These are phyloP conservation scores for Akebia trifoliata DNA, from an alignment of 164 flowering plant species.

Conservation along the genomic window DNA sequence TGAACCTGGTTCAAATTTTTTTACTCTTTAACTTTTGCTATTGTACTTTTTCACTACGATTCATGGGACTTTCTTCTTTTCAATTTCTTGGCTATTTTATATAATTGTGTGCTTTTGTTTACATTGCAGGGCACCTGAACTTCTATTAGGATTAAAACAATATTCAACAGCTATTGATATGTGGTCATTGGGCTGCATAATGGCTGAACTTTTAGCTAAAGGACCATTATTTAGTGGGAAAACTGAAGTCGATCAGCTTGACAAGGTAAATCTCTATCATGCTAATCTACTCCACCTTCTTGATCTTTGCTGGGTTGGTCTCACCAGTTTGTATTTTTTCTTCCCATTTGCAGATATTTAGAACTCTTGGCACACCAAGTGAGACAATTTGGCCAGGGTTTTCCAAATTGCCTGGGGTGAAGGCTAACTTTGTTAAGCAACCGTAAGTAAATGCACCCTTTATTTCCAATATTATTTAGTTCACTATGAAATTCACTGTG, in stretches of 20 bases:
- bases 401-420: constrained; percentile 79
- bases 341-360: constrained; percentile 59
- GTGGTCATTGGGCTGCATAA: constrained; percentile 98
- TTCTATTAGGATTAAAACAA: constrained; percentile 80
- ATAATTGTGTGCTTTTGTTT: too few relatives aligned
- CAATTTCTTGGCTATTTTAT: too few relatives aligned
- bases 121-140: constrained; percentile 87
- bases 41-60: too few relatives aligned
- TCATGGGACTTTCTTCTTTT: too few relatives aligned
- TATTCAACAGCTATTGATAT: constrained; percentile 98
- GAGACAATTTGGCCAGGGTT: constrained; percentile 95
- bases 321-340: not conserved
- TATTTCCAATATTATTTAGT: not conserved
- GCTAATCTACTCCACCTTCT: not conserved
- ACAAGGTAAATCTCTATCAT: constrained; percentile 51
- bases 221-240: constrained; percentile 86
- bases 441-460: constrained; percentile 45
- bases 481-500: constrained; percentile 16
- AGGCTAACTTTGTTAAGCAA: constrained; percentile 82
- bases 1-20: too few relatives aligned
- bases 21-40: too few relatives aligned
- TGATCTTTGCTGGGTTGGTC: not conserved
- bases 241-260: constrained; percentile 88
- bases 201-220: constrained; percentile 92
- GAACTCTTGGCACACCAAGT: constrained; percentile 83